Evolutionary conservation across 306 rosid genomes (phyloP).

Genomic region (Sicyos baderoa): DNA sequence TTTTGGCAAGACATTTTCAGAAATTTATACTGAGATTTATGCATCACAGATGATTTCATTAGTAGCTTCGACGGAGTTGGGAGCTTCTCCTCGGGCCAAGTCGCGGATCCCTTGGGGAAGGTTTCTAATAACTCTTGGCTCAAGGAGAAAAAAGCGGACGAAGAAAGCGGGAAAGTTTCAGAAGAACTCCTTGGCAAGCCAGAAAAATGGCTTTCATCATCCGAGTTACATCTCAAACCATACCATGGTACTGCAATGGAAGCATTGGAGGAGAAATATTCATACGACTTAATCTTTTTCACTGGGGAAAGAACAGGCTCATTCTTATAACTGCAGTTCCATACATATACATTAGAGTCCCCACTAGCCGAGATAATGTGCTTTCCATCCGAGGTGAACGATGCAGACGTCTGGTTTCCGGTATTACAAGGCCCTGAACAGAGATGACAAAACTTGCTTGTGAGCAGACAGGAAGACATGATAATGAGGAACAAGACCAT

Average conservation of each 20-base stretch:
- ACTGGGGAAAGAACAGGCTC: conserved; percentile 34
- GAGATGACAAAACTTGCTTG: conserved; percentile 19
- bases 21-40: conserved; percentile 66
- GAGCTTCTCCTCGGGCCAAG: conserved; percentile 99
- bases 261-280: conserved; percentile 64
- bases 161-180: conserved; percentile 29
- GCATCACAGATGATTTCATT: conserved; percentile 36
- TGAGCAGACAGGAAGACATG: conserved; percentile 5
- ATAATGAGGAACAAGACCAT: background rate
- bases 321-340: conserved; percentile 53
- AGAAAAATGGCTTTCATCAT: conserved; percentile 30
- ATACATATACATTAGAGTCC: conserved; percentile 76
- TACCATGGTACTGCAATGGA: conserved; percentile 77
- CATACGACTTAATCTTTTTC: conserved; percentile 51
- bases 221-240: conserved; percentile 41
- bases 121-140: conserved; percentile 64
- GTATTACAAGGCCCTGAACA: conserved; percentile 45
- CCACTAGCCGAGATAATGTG: conserved; percentile 79
- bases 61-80: conserved; percentile 43
- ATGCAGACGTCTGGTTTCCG: conserved; percentile 59
- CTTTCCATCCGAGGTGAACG: conserved; percentile 82
- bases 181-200: conserved; percentile 29
- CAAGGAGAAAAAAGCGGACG: conserved; percentile 53
- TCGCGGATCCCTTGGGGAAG: conserved; percentile 80
- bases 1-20: conserved; percentile 67